Evolutionary conservation across 75 land plant species (phyloP), one percentile per base, ranked within the genome.

Genomic region (Cupressus sempervirens): DNA sequence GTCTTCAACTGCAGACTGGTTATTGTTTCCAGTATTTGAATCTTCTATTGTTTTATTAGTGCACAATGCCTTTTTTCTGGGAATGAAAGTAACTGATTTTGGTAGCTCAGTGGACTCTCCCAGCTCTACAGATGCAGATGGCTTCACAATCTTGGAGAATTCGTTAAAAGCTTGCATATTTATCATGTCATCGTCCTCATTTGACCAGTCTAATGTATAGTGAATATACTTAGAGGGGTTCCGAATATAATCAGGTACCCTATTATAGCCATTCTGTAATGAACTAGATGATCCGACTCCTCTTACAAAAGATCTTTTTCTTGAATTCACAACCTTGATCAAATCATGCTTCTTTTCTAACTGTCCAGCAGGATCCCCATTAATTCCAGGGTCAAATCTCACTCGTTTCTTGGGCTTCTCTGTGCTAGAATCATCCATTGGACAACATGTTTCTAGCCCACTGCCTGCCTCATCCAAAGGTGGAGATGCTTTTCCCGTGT

Each of bases 191-290:
- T 91, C 89, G 1, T 92, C 84, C 23, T 93, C 95, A 14, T 80
- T 84, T 40, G 93, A 82, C 84, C 88, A 85, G 75, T 96, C 98
- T 45, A 97, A 82, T 13, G 96, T 94, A 86, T 97, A 97, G 80
- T 88, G 89, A 36, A 90, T 93, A 77, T 97, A 97, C 53, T 91
- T 97, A 18, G 92, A 92, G 38, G 98, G 99, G 81, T 97, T 91
- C 38, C 83, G 88, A 20, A 97, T 36, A 81, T 95, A 91, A 81
- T 97, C 98, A 48, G 96, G 98, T 75, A 95, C 90, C n/a, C 52
- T 56, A 85, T 87, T 74, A 6, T 73, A 80, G 54, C 52, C 82
- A 83, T 87, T 32, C 7, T 15, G 80, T 70, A 26, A 32, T 76
- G 82, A 26, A 41, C 38, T 54, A 35, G 35, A 26, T 13, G 45